Base-by-base conservation (phyloP, 306 rosid genomes). In the Abrus precatorius region DNA sequence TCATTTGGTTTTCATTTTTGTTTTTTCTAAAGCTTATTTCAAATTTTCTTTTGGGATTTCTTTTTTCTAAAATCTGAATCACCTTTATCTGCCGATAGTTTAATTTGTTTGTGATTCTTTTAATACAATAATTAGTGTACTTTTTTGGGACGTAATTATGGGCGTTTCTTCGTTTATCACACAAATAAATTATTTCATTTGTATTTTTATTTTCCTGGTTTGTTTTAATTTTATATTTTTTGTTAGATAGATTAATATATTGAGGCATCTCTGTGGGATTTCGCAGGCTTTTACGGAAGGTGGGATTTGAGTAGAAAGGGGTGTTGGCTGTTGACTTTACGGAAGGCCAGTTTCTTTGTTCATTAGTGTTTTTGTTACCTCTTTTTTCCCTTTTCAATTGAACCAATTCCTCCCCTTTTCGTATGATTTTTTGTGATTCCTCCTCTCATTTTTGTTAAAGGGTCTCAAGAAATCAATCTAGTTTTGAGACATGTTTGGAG, bases 261-360 rank as follows among this genome's bases (percentile, higher is more conserved):
- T 82, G 38, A 77, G 66, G 47, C 72, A 36, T 86, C 9, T 85
- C 59, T 72, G 86, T 84, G 71, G 85, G 84, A 80, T 80, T 90
- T 91, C 83, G 71, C 94, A 89, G 94, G 88, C 93, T 82, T 78
- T 84, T 82, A 86, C 91, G 86, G 88, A 89, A 87, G 90, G 88
- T 80, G 90, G 90, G 47, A 45, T 85, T 90, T 90, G 96, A 87
- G 94, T 92, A 29, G 48, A 34, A 66, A 14, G 75, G 68, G 83
- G 79, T 76, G 49, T 76, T 76, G 48, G 64, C 49, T 78, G 43
- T 81, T 40, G 81, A 73, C 62, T 36, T 32, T 77, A 82, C 53
- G 78, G 53, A 72, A 60, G 85, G 84, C 78, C 86, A 83, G 83
- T 86, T 68, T 64, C 79, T 72, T 74, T 57, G 30, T 74, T 79